Evolutionary conservation across 1,139 yeast genomes (phyloP), one percentile per base, ranked within the genome.

Genomic region (Trichomonascaceae sp.): DNA sequence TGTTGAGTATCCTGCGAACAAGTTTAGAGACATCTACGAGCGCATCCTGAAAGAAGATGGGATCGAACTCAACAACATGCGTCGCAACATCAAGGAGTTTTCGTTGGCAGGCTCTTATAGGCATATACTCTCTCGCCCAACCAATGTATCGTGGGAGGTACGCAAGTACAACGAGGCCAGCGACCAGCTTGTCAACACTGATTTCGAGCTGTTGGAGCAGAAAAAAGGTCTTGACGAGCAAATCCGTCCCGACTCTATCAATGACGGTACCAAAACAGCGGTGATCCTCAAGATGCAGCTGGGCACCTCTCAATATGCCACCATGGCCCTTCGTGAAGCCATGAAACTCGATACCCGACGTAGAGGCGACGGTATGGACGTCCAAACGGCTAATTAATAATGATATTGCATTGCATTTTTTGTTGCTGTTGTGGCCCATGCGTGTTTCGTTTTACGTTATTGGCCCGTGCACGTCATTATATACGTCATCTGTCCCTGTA

Each of bases 301-400:
- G 38, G 92, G 85, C 2, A 76, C 81, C 5, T 79, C 96, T 31
- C 77, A 93, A 4, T 92, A 92, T 56, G 99, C 99, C 2, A 92
- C 99, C 0, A 92, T 92, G 98, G 94, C 96, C 0, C 62, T 92
- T 36, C 69, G 98, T 49, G 98, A 89, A 53, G 72, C 79, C 36
- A 79, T 82, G 93, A 79, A 78, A 54, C 64, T 74, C 17, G 93
- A 82, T 42, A 79, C 93, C 2, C 69, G 84, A 27, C 71, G 85
- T 38, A 64, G 75, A 43, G 74, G 77, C 32, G 75, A 69, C n/a
- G n/a, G n/a, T n/a, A n/a, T n/a, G n/a, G n/a, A n/a, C n/a, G n/a
- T n/a, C n/a, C n/a, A n/a, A n/a, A n/a, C n/a, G n/a, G n/a, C n/a
- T n/a, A n/a, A n/a, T n/a, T n/a, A n/a, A n/a, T n/a, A n/a, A n/a